phyloP scores from a whole-genome alignment of 257 asterid genomes.

The Petrea volubilis region DNA sequence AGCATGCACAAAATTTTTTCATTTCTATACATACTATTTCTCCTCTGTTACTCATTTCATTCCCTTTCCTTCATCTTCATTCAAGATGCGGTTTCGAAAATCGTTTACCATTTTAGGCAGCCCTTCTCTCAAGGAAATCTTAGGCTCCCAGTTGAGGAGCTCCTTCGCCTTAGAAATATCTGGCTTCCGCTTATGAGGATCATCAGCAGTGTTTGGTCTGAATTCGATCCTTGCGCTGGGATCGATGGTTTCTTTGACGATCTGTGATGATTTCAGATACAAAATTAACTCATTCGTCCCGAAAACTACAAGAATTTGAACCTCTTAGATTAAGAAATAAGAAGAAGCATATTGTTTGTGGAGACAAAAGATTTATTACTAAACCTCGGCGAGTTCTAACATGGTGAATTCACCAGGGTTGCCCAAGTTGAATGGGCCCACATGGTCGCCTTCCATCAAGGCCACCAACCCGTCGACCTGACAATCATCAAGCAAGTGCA shows the following conservation, averaged over 20 bases:
- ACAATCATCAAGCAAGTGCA: background rate
- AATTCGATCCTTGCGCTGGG: conserved; percentile 74
- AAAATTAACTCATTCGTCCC: background rate
- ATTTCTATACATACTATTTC: conserved; percentile 29
- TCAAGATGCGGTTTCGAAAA: conserved; percentile 79
- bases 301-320: background rate
- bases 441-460: conserved; percentile 63
- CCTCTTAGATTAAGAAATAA: background rate
- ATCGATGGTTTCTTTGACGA: conserved; percentile 83
- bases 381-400: conserved; percentile 65
- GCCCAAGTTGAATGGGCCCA: conserved; percentile 64
- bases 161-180: conserved; percentile 82
- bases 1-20: conserved; percentile 7
- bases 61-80: conserved; percentile 92
- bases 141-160: conserved; percentile 88
- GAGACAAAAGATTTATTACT: background rate
- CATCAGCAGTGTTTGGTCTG: conserved; percentile 84
- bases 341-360: background rate
- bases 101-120: conserved; percentile 79
- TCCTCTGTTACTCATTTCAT: conserved; percentile 27
- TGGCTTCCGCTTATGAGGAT: conserved; percentile 91
- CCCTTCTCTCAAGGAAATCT: conserved; percentile 71
- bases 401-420: conserved; percentile 68
- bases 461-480: conserved; percentile 59
- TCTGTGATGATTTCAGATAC: conserved; percentile 39